Base-by-base conservation (phyloP, 129 eudicot species). In the Pittosporum tobira region DNA sequence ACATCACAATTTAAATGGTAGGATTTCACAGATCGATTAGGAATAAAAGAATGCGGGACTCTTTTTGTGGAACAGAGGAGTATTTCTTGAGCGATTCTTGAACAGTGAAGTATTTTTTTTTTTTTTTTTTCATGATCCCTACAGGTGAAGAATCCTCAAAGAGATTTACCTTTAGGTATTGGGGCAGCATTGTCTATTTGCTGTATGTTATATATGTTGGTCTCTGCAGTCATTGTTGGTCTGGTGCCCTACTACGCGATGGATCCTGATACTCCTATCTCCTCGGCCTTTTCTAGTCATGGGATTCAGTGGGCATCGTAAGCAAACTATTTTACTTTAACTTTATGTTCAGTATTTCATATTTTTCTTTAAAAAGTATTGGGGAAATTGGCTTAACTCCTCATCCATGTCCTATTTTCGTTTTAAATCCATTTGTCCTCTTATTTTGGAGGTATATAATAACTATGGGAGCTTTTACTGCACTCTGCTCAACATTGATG, bases 211-310 rank as follows among this genome's bases (percentile, higher is more conserved):
- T 91, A 91, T 69, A 91, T 91, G 99, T 66, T 83, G 85, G 94
- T 91, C 36, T 91, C 99, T 57, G 84, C 93, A 3, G 94, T 91
- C 38, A 81, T 91, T 58, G 99, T 87, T 59, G 99, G 99, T 55
- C 61, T 91, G 48, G 99, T 91, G 26, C 99, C 99, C 13, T 91
- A 91, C 75, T 83, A 83, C 52, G 83, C 73, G 3, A 80, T 91
- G 96, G 96, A 91, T 74, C 87, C 87, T 8, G 99, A 91, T 61
- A 91, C 99, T 55, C 99, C 99, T 59, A 87, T 91, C 66, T 87
- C 99, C 27, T 83, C 99, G 42, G 99, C 99, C 47, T 86, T 91
- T 75, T 72, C 99, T 37, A 79, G 71, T 27, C 87, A 91, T 56
- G 96, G 94, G 63, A 46, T 83, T 66, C 73, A 87, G 26, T 91